Evolutionary conservation across 768 basidiomycete genomes (phyloP).

Genomic region (Suillus tomentosus): DNA sequence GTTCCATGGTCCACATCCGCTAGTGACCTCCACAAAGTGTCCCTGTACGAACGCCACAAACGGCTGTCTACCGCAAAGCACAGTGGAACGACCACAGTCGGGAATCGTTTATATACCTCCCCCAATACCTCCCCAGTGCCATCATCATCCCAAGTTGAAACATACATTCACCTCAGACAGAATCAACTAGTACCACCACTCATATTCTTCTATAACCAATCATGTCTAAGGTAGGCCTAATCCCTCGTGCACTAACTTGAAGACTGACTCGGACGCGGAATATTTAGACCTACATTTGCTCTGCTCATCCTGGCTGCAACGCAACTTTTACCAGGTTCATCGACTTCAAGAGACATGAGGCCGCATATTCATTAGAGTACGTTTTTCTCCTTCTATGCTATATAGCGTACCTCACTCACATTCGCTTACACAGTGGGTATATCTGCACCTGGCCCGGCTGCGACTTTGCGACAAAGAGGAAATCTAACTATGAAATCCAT

Average conservation of each 20-base stretch:
- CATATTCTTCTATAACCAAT: neutral
- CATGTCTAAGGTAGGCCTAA: neutral
- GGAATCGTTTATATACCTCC: neutral
- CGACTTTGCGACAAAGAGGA: slow-evolving; percentile 18
- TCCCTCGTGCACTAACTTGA: neutral
- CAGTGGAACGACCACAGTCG: neutral
- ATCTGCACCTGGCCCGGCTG: slow-evolving; percentile 19
- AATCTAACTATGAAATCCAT: slow-evolving; percentile 25
- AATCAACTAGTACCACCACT: neutral
- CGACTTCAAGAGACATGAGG: slow-evolving; percentile 27
- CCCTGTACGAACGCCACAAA: neutral
- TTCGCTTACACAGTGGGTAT: slow-evolving; percentile 17
- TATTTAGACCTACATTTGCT: slow-evolving; percentile 19
- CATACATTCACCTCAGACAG: neutral
- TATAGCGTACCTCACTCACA: neutral
- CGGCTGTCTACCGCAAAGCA: neutral
- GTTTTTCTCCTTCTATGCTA: neutral
- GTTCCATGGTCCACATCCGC: neutral
- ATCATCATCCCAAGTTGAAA: neutral
- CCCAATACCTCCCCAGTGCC: too few species aligned
- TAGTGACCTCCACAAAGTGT: neutral
- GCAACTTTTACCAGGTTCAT: slow-evolving; percentile 18
- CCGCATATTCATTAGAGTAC: neutral
- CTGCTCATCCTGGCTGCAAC: slow-evolving; percentile 13
- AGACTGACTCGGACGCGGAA: neutral